A percentile compares a stretch with the other conserved stretches of the same genome.
Conservation (phyloP, 73 alveolate species). For the Durusdinium trenchii region DNA sequence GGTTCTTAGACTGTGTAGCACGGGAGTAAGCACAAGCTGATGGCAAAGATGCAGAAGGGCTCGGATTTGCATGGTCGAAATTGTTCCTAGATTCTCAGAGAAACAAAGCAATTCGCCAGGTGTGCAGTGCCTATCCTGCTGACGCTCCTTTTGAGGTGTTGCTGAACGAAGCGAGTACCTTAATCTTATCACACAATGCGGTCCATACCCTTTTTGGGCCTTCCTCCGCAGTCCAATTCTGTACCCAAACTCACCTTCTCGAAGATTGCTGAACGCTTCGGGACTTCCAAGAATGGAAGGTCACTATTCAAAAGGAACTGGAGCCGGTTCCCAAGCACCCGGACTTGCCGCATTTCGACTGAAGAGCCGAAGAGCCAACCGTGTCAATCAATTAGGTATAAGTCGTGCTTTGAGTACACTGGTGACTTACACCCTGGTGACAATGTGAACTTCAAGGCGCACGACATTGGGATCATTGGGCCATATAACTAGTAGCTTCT, state of each 20-base stretch:
- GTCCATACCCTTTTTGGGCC: too few relatives aligned
- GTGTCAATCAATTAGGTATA: conserved; percentile 32
- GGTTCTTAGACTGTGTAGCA: neutral
- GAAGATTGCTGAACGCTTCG: too few relatives aligned
- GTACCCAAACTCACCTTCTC: neutral
- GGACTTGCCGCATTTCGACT: neutral
- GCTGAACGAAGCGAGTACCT: conserved; percentile 43
- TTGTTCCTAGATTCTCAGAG: neutral
- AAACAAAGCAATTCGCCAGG: neutral
- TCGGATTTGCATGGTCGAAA: too few relatives aligned
- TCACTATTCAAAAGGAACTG: conserved; percentile 16
- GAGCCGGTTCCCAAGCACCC: neutral
- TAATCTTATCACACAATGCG: too few relatives aligned
- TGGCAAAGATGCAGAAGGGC: too few relatives aligned
- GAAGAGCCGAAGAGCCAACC: neutral
- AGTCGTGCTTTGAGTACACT: conserved; percentile 89
- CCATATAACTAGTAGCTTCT: too few relatives aligned
- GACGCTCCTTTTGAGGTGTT: conserved; percentile 74
- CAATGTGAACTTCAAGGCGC: conserved; percentile 88
- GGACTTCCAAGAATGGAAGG: neutral
- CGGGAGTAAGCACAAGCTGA: neutral
- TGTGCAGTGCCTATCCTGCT: conserved; percentile 85
- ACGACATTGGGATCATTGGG: too few relatives aligned
- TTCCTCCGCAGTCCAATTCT: neutral
- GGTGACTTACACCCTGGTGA: conserved; percentile 74